Evolutionary conservation across 2,329 filamentous ascomycete species (phyloP), one percentile per base, ranked within the genome.

Genomic region (Hypoxylon sp.): DNA sequence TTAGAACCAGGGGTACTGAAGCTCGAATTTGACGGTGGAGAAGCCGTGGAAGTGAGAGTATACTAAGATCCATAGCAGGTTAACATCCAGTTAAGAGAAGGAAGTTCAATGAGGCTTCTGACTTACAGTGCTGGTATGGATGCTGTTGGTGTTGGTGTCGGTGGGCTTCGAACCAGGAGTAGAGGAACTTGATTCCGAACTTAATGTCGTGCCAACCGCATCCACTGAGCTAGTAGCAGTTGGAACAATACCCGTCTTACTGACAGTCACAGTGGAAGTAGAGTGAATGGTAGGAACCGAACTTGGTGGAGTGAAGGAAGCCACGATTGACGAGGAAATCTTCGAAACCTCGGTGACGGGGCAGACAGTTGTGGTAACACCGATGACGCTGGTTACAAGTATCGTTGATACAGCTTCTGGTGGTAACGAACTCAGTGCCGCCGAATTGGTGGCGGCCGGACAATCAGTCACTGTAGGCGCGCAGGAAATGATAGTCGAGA

Each of bases 321-420:
- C 68, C 14, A 76, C 46, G n/a, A 76, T 69, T 1, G 75, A 75
- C 3, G 75, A 76, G 35, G 75, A 75, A 20, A 77, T 70, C 2
- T 70, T 62, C 3, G 69, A 35, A 3, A 68, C 76, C 6, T 74
- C 75, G 11, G 73, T 72, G 35, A 77, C 72, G 20, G 76, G 74
- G 62, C 77, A 77, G 22, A 77, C 72, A 2, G 74, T 77, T 8
- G 77, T 78, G 8, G 76, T 78, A 13, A 77, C 22, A 35, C 70
- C 76, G 51, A 78, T 60, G 22, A 76, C 74, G 13, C 57, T 72
- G 8, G 77, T 78, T 40, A 75, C 55, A 1, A 76, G 46, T 6
- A 77, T 68, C n/a, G 75, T 77, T 10, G 73, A 74, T 37, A 73
- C 70, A 14, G 72, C 74, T 42, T 66, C 73, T 33, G 66, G 42